These are phyloP conservation scores for Naumovozyma dairenensis DNA, from an alignment of 805 yeast species.

Conservation along the genomic window DNA sequence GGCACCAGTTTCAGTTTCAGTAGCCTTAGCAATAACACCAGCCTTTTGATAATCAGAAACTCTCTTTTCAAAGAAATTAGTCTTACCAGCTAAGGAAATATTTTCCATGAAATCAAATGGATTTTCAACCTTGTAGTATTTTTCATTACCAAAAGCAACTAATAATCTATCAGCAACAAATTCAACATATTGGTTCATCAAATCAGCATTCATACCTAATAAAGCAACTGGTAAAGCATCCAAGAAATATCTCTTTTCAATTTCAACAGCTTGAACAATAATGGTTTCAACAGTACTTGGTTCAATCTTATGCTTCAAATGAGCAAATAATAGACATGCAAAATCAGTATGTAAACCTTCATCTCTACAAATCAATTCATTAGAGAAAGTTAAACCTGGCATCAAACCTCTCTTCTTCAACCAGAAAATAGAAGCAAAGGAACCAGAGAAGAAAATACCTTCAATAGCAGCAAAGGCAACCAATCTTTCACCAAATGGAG, in stretches of 20 bases:
- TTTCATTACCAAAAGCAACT: slow-evolving; percentile 83
- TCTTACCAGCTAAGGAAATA: slow-evolving; percentile 95
- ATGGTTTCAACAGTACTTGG: slow-evolving; percentile 69
- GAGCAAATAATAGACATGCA: slow-evolving; percentile 91
- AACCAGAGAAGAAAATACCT: slow-evolving; percentile 97
- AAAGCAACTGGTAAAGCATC: slow-evolving; percentile 91
- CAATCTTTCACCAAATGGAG: slow-evolving; percentile 88
- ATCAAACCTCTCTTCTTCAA: slow-evolving; percentile 96
- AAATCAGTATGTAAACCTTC: slow-evolving; percentile 98
- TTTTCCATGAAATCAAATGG: slow-evolving; percentile 99
- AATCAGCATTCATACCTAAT: slow-evolving; percentile 86
- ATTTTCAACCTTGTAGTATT: slow-evolving; percentile 75
- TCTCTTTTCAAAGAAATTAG: slow-evolving; percentile 97
- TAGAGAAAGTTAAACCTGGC: slow-evolving; percentile 98
- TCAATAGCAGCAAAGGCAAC: slow-evolving; percentile 98
- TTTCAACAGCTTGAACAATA: slow-evolving; percentile 88
- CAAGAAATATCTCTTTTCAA: slow-evolving; percentile 88
- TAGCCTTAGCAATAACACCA: slow-evolving; percentile 85
- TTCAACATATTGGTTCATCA: slow-evolving; percentile 97
- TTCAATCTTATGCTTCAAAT: slow-evolving; percentile 81
- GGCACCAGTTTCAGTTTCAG: slow-evolving; percentile 43
- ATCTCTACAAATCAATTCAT: slow-evolving; percentile 95
- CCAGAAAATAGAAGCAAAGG: slow-evolving; percentile 98
- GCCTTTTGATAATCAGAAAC: slow-evolving; percentile 98
- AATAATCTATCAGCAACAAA: slow-evolving; percentile 94